Evolutionary conservation across 2,329 filamentous ascomycete genomes (phyloP).

Genomic region (Pseudogymnoascus sp.): DNA sequence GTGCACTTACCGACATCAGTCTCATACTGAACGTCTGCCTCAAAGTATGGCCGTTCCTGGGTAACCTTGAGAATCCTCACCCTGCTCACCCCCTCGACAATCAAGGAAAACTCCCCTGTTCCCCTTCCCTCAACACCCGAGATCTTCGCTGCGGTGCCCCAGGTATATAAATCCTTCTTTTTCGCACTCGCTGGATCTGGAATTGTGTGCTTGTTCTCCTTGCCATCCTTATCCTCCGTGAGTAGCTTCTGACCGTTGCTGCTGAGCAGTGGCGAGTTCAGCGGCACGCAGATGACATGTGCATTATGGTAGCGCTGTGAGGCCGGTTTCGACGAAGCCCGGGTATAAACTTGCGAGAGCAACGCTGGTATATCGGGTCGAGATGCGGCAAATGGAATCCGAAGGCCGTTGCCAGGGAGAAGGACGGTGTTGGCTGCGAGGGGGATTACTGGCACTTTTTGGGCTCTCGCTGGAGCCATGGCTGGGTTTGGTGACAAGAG

Average conservation of each 20-base stretch:
- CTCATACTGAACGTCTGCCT: slow-evolving; percentile 66
- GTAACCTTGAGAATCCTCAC: slow-evolving; percentile 66
- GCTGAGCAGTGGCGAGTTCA: slow-evolving; percentile 67
- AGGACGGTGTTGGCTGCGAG: slow-evolving; percentile 74
- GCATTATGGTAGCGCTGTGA: slow-evolving; percentile 57
- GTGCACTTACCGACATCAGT: slow-evolving; percentile 55
- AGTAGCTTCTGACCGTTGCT: slow-evolving; percentile 69
- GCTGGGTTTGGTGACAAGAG: not conserved
- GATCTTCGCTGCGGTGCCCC: slow-evolving; percentile 74
- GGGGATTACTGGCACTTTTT: slow-evolving; percentile 65
- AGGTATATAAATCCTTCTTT: slow-evolving; percentile 70
- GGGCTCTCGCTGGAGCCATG: slow-evolving; percentile 15
- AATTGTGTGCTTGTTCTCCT: not conserved
- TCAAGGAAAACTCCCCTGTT: slow-evolving; percentile 67
- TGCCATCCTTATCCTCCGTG: slow-evolving; percentile 39
- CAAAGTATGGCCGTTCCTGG: slow-evolving; percentile 77
- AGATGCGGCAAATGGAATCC: slow-evolving; percentile 69
- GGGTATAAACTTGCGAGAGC: slow-evolving; percentile 75
- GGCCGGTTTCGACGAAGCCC: slow-evolving; percentile 59
- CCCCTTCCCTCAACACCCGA: slow-evolving; percentile 68
- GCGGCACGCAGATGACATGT: slow-evolving; percentile 78
- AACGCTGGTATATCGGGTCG: slow-evolving; percentile 84
- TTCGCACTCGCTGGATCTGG: slow-evolving; percentile 44
- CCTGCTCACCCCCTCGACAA: slow-evolving; percentile 77
- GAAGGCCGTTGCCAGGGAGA: slow-evolving; percentile 75